phyloP scores from a whole-genome alignment of 768 basidiomycete species.

The Artomyces pyxidatus region DNA sequence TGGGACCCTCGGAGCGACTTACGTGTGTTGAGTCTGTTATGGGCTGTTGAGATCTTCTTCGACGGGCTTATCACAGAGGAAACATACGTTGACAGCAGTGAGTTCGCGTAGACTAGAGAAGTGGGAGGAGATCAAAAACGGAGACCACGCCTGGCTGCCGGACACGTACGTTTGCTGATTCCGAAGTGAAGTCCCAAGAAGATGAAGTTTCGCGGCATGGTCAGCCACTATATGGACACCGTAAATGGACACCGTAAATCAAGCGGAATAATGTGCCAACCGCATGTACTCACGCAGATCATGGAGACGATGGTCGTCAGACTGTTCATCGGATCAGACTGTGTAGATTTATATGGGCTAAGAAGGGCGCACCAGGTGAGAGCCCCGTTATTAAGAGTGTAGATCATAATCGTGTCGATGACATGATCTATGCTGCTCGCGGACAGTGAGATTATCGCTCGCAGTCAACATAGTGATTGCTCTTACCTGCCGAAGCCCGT shows the following conservation, averaged over 20 bases:
- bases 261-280: not conserved
- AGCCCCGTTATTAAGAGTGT: constrained; percentile 11
- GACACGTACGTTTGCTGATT: constrained; percentile 12
- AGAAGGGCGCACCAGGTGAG: constrained; percentile 3
- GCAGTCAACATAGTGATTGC: not conserved
- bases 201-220: no score
- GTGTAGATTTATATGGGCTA: no score
- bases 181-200: constrained; percentile 14
- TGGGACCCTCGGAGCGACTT: constrained; percentile 2
- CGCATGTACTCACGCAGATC: constrained; percentile 1
- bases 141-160: not conserved
- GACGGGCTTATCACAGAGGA: not conserved
- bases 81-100: constrained; percentile 13
- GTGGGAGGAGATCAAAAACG: not conserved
- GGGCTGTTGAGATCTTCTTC: not conserved
- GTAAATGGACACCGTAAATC: no score
- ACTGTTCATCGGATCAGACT: not conserved
- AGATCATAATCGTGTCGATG: constrained; percentile 9
- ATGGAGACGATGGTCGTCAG: constrained; percentile 1
- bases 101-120: constrained; percentile 16
- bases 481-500: constrained; percentile 8
- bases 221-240: constrained; percentile 2
- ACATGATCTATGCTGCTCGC: constrained; percentile 5
- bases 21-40: constrained; percentile 13
- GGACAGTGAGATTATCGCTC: not conserved